Percentiles rank a stretch among this genome's conserved stretches.
Conservation (phyloP, 495 filamentous ascomycete genomes). For the Hypoxylon rickii region DNA sequence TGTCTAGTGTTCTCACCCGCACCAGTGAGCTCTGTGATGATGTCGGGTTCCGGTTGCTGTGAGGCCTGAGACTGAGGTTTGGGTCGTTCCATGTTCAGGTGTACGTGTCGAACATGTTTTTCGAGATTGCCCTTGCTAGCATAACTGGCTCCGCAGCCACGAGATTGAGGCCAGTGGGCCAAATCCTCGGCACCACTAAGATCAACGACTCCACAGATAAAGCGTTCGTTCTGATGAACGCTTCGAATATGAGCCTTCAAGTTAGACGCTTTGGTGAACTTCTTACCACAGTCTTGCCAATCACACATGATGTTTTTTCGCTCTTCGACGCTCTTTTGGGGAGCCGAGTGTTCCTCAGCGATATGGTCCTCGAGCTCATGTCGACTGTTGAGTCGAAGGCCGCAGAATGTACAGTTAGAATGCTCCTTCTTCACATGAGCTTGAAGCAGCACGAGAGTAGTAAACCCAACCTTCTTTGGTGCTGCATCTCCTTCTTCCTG, state of each 20-base stretch:
- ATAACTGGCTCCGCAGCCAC: conserved; percentile 72
- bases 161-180: conserved; percentile 63
- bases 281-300: conserved; percentile 65
- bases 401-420: conserved; percentile 74
- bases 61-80: conserved; percentile 37
- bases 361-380: conserved; percentile 69
- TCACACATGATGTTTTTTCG: conserved; percentile 67
- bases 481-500: conserved; percentile 27
- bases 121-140: conserved; percentile 73
- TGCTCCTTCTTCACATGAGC: conserved; percentile 72
- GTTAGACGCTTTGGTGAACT: conserved; percentile 79
- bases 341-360: conserved; percentile 65
- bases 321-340: conserved; percentile 62
- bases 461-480: conserved; percentile 60
- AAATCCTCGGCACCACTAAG: conserved; percentile 61
- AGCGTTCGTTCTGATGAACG: conserved; percentile 71
- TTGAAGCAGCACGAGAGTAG: conserved; percentile 70
- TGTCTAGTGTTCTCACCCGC: no score
- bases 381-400: conserved; percentile 62
- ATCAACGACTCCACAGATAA: conserved; percentile 73
- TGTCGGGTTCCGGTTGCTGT: conserved; percentile 39
- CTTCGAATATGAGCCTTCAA: conserved; percentile 76
- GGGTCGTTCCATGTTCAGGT: conserved; percentile 62
- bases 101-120: conserved; percentile 77
- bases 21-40: conserved; percentile 60